Conservation (phyloP, 139 green algal genomes). For the Desmodesmus armatus region DNA sequence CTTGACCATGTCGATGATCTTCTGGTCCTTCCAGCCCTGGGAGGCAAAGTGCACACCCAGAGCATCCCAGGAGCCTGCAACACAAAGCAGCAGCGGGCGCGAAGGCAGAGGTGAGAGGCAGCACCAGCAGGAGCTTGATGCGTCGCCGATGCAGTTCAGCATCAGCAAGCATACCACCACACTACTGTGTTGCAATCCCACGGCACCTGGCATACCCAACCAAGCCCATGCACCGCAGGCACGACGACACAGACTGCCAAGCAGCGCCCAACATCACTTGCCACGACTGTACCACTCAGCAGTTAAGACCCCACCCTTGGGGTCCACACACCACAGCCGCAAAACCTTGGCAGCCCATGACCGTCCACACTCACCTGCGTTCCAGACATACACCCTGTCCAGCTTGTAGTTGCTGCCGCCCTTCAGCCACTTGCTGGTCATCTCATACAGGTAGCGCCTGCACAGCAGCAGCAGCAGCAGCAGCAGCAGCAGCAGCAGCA, state of each 20-base stretch:
- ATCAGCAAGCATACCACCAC: no score
- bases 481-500: slow-evolving; percentile 3
- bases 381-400: slow-evolving; percentile 43
- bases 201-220: no score
- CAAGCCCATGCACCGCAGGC: no score
- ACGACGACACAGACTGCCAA: not conserved
- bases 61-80: slow-evolving; percentile 45
- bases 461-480: not conserved
- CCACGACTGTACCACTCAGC: no score
- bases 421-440: slow-evolving; percentile 33
- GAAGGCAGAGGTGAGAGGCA: not conserved
- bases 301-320: no score
- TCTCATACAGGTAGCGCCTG: slow-evolving; percentile 45
- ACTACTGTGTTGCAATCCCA: no score
- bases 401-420: slow-evolving; percentile 7
- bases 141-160: not conserved
- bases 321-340: no score
- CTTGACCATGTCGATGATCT: slow-evolving; percentile 46
- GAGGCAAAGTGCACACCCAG: slow-evolving; percentile 37
- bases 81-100: not conserved
- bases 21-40: slow-evolving; percentile 12
- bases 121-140: not conserved
- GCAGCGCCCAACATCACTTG: no score
- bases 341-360: no score
- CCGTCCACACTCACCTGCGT: slow-evolving; percentile 32